phyloP scores from a whole-genome alignment of 768 basidiomycete genomes.

The Trametes meyenii region DNA sequence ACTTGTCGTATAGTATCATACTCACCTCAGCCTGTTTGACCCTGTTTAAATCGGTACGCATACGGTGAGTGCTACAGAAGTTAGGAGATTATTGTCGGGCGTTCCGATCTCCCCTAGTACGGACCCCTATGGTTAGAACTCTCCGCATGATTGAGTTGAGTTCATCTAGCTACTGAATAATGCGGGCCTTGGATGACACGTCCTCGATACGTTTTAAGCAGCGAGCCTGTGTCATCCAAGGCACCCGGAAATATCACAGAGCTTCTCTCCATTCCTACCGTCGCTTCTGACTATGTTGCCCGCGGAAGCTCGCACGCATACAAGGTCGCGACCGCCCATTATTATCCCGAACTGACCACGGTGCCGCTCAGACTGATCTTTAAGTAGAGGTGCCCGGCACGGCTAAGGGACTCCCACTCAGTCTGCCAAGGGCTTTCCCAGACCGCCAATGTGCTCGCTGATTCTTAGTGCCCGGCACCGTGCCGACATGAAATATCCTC shows the following conservation, averaged over 20 bases:
- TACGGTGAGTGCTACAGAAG: no score
- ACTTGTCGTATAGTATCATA: background rate
- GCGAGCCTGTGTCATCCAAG: background rate
- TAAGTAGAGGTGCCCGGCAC: background rate
- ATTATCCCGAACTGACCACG: background rate
- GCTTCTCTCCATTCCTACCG: background rate
- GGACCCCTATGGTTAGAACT: no score
- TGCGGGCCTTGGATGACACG: no score
- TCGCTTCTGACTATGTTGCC: no score
- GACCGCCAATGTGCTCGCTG: background rate
- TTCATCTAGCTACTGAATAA: no score
- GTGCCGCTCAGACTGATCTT: background rate
- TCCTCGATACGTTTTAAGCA: background rate
- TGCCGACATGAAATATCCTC: constrained; percentile 12
- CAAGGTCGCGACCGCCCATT: background rate
- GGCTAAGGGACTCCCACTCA: constrained; percentile 1
- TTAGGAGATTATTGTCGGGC: no score
- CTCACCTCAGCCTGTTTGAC: background rate
- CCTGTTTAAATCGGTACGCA: no score
- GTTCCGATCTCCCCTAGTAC: no score
- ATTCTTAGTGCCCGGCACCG: background rate
- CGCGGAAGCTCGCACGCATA: background rate
- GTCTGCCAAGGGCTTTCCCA: constrained; percentile 7
- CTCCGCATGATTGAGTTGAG: no score
- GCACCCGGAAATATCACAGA: background rate